Evolutionary conservation across 2,329 filamentous ascomycete genomes (phyloP), one percentile per base, ranked within the genome.

Genomic region (Cercospora sojina): DNA sequence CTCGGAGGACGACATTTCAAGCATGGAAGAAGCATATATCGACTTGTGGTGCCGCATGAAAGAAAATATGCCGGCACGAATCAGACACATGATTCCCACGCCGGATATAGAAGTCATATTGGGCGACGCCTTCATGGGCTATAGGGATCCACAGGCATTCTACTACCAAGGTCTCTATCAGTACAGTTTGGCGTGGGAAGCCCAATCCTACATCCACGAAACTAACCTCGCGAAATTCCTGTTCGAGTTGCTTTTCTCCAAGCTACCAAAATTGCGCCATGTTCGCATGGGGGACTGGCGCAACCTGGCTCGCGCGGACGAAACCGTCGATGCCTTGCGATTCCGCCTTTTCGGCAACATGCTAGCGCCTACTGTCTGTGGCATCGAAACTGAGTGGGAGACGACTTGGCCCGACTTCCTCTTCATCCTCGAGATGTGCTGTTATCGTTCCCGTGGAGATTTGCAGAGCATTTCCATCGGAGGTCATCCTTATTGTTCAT

Each of bases 361-460:
- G 38, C 58, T 61, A 4, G 38, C 25, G 41, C 58, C 58, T 9
- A 41, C 23, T 8, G 23, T 20, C 5, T 16, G 35, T 13, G 35
- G 41, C 13, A 8, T 47, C 7, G 58, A 29, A 5, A 60, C 3
- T n/a, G 7, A 31, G 6, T 10, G n/a, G 4, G 41, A 51, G 3
- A 2, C 25, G 20, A 2, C 27, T 5, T 20, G 25, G 13, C 5
- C 35, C 2, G 35, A 60, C 16, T 61, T 61, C 8, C 3, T 47
- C 20, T 61, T 61, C 58, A 2, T 47, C 9, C 41, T 61, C 8
- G 58, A 61, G 7, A 61, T 61, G 58, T 61, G 58, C 41, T 61
- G 58, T 1, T 41, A 13, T 41, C 0, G 41, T 5, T 38, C 35
- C 9, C 25, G 3, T 2, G 58, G 31, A 8, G 16, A 20, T 5